Base-by-base conservation (phyloP, 805 yeast species). In the Nematodospora valgi region DNA sequence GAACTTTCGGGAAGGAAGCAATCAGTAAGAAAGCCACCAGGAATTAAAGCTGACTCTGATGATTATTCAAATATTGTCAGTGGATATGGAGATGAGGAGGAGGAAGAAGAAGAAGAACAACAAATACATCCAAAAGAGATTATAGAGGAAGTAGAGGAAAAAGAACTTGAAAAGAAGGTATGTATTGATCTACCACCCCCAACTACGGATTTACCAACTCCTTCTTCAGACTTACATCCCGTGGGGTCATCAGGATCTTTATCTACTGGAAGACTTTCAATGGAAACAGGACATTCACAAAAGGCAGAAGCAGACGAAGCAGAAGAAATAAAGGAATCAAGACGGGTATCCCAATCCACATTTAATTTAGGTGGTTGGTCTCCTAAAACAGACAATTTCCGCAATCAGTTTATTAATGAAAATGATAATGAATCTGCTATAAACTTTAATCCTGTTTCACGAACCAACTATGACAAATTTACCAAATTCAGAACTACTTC, bases 341-440 rank as follows among this genome's bases (percentile, higher is more conserved):
- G 70, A 38, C 45, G 68, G 34, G 58, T 45, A 8, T 64, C 71
- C 1, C 56, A 55, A 13, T 51, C 46, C 27, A 66, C 65, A 2
- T 54, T 74, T 27, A 70, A 64, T 38, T 59, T 74, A 58, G 80
- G 79, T 2, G 58, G 58, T 18, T 78, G 85, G 84, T 70, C 68
- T 48, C 83, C 83, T 2, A 73, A 78, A 46, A 77, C 82, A 6
- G 62, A 58, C 21, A 59, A 58, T 25, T 72, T 52, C 48, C 57
- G 79, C 34, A 77, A 72, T 39, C 68, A 67, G 34, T 73, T 73
- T 37, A 72, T 73, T 27, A 59, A 56, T 42, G 72, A 63, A 34
- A 61, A 61, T 28, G 71, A 65, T 28, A 66, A 64, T 32, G 73
- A 59, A 44, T 65, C 51, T 1, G 37, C 47, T 6, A 48, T 58